Conservation (phyloP, 2,329 filamentous ascomycete species). For the Parasarocladium wereldwijsianum region DNA sequence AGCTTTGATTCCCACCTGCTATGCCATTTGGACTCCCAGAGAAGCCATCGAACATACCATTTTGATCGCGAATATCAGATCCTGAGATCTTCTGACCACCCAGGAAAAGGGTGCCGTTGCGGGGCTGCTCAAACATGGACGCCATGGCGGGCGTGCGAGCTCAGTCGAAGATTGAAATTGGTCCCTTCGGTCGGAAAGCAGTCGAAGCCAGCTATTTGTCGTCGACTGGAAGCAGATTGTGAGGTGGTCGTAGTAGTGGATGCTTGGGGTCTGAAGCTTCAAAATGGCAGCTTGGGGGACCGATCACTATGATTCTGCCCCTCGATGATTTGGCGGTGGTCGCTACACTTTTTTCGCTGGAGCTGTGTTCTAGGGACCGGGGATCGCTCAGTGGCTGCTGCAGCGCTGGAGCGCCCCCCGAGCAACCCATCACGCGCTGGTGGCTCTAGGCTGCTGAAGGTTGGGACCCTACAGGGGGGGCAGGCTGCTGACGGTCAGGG, state of each 20-base stretch:
- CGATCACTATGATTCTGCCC: conserved; percentile 3
- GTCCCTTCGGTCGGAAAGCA: too few species aligned
- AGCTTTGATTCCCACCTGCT: conserved; percentile 4
- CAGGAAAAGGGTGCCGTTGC: conserved; percentile 92
- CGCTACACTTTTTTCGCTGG: conserved; percentile 3
- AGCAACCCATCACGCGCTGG: too few species aligned
- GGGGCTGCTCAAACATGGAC: conserved; percentile 88
- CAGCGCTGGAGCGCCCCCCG: too few species aligned
- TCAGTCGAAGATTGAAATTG: too few species aligned
- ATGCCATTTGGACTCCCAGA: conserved; percentile 7
- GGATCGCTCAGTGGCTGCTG: too few species aligned
- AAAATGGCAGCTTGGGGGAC: conserved; percentile 1
- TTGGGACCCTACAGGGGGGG: too few species aligned
- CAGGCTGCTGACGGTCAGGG: too few species aligned
- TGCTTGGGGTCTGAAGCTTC: not conserved
- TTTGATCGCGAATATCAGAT: conserved; percentile 91
- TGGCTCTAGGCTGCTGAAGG: too few species aligned
- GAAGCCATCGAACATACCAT: conserved; percentile 48
- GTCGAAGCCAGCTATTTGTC: not conserved
- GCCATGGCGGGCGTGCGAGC: conserved; percentile 46
- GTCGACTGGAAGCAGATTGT: not conserved
- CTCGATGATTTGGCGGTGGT: conserved; percentile 4
- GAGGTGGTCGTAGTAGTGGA: not conserved
- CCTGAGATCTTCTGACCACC: conserved; percentile 97
- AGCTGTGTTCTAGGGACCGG: too few species aligned